Base-by-base conservation (phyloP, 352 stramenopile species). In the Detonula confervacea region DNA sequence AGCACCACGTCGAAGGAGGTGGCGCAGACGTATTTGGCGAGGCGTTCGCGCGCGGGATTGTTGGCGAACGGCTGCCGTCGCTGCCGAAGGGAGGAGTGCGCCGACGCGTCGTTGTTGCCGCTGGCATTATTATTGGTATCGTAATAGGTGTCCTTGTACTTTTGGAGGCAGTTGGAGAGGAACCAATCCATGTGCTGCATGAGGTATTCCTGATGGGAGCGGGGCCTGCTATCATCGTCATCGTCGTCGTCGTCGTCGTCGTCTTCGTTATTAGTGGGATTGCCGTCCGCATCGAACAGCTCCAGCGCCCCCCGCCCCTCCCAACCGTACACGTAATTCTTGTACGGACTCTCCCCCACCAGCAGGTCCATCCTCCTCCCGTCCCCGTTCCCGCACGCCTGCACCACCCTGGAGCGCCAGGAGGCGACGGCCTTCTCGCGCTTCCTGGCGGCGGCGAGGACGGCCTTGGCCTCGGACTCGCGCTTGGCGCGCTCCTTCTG, bases 101-200 rank as follows among this genome's bases (percentile, higher is more conserved):
- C n/a, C n/a, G n/a, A n/a, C n/a, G n/a, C n/a, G n/a, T n/a, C n/a
- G n/a, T n/a, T n/a, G n/a, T n/a, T n/a, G n/a, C n/a, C n/a, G n/a
- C n/a, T n/a, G n/a, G n/a, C n/a, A n/a, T n/a, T n/a, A n/a, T n/a
- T n/a, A 42, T 56, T 29, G 12, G 37, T 22, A 24, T 55, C 64
- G 16, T 27, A 62, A 60, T 47, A 47, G n/a, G n/a, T n/a, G 56
- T 47, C 55, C 55, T 68, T 46, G 71, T 88, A 88, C 57, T 93
- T 92, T 49, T 84, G 73, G 18, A 93, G 63, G 25, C 71, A 86
- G 71, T 87, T 87, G 9, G 78, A 77, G 24, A 91, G 60, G 9
- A 93, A 83, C 72, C 81, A 91, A 63, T 91, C 81, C 68, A 91
- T 69, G 72, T 92, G 80, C 46, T 62, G 57, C 56, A 47, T 57